phyloP scores from a whole-genome alignment of 306 rosid genomes.

The Senna siamea region DNA sequence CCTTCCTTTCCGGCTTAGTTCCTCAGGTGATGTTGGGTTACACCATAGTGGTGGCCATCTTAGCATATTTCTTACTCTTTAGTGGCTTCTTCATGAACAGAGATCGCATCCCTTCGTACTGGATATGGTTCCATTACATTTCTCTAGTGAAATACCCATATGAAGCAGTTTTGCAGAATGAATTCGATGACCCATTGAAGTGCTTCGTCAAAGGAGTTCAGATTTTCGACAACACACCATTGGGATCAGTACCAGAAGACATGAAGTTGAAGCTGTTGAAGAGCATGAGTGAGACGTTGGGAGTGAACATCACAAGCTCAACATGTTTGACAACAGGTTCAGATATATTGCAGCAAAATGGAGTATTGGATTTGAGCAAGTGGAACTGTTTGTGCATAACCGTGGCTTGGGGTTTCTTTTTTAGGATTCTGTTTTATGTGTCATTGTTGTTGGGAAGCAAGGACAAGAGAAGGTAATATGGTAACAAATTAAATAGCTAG shows the following conservation, averaged over 20 bases:
- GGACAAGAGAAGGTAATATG: conserved; percentile 80
- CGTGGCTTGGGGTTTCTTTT: conserved; percentile 92
- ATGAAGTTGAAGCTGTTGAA: conserved; percentile 67
- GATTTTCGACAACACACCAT: conserved; percentile 82
- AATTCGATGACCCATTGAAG: conserved; percentile 56
- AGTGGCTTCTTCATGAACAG: conserved; percentile 94
- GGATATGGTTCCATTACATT: conserved; percentile 96
- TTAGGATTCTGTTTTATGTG: conserved; percentile 84
- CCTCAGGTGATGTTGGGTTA: conserved; percentile 96
- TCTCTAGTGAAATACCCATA: conserved; percentile 86
- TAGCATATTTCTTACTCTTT: conserved; percentile 86
- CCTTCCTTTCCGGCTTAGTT: conserved; percentile 85
- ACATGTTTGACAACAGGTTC: conserved; percentile 84
- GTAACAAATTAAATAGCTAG: too few species aligned
- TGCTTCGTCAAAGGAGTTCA: conserved; percentile 85
- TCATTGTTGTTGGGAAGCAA: conserved; percentile 78
- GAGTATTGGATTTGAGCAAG: conserved; percentile 71
- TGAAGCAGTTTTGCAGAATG: conserved; percentile 82
- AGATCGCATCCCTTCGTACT: conserved; percentile 74
- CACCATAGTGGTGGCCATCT: conserved; percentile 80
- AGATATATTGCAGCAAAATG: conserved; percentile 73
- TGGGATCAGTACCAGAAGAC: conserved; percentile 47
- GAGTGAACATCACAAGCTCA: conserved; percentile 59
- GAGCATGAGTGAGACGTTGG: conserved; percentile 66
- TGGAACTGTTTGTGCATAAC: conserved; percentile 89